These are phyloP conservation scores for Veloboletus limbatus DNA, from an alignment of 1,284 basidiomycete genomes.

Conservation along the genomic window DNA sequence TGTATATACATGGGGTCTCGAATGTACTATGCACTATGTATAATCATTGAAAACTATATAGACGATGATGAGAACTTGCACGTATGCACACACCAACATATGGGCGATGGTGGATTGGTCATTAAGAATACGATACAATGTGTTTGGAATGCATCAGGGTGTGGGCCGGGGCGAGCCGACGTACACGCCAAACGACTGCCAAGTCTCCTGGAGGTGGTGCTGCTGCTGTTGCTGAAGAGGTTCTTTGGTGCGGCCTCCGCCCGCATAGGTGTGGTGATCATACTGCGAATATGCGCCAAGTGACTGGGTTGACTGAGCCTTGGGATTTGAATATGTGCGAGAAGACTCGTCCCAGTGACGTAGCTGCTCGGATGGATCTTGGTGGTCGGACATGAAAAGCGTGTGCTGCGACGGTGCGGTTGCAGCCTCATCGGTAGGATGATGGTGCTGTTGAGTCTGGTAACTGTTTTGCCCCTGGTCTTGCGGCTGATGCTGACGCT, in stretches of 20 bases:
- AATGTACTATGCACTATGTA: not conserved
- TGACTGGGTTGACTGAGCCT: not conserved
- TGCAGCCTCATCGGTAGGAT: conserved; percentile 37
- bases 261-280: conserved; percentile 1
- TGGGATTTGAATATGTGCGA: conserved; percentile 2
- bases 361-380: conserved; percentile 4
- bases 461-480: conserved; percentile 15
- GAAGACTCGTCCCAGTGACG: conserved; percentile 15
- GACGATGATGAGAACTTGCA: not conserved
- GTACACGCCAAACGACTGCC: conserved; percentile 55
- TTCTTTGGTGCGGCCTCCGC: conserved; percentile 2
- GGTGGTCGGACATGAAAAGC: conserved; percentile 5
- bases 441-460: conserved; percentile 23
- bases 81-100: too few species aligned
- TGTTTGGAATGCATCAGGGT: not conserved
- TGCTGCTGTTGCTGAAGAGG: conserved; percentile 33
- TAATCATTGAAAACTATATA: not conserved
- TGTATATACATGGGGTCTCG: conserved; percentile 1
- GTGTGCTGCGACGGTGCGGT: conserved; percentile 6
- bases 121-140: too few species aligned
- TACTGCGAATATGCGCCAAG: conserved; percentile 6
- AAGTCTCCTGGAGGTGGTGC: conserved; percentile 53
- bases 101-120: too few species aligned
- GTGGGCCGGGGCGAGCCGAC: conserved; percentile 33
- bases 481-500: conserved; percentile 7